Percentiles rank a stretch among this genome's conserved stretches.
Evolutionary conservation across 2,329 filamentous ascomycete genomes (phyloP).

Genomic region (Aspergillus fumigatus): DNA sequence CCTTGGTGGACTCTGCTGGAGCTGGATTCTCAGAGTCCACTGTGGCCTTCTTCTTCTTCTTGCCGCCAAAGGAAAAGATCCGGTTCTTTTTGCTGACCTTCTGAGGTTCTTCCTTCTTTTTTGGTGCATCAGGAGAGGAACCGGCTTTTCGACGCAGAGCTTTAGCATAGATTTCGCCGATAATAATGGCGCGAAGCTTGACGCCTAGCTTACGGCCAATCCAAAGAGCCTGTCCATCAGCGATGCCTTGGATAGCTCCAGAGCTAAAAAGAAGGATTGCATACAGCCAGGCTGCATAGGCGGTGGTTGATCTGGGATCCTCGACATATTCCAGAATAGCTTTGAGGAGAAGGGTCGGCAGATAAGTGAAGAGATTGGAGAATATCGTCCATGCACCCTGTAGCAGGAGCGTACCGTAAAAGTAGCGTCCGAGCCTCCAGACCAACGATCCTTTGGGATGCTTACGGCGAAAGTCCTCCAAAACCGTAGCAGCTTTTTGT

Average conservation of each 20-base stretch:
- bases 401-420: slow-evolving; percentile 67
- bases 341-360: slow-evolving; percentile 84
- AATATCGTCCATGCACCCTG: slow-evolving; percentile 79
- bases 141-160: slow-evolving; percentile 86
- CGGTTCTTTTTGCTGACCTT: slow-evolving; percentile 41
- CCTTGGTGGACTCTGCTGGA: slow-evolving; percentile 23
- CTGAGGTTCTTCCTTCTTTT: slow-evolving; percentile 54
- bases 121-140: slow-evolving; percentile 66
- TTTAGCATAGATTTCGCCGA: slow-evolving; percentile 96
- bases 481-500: slow-evolving; percentile 78
- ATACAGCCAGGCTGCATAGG: slow-evolving; percentile 91
- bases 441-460: slow-evolving; percentile 77
- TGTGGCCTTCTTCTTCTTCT: slow-evolving; percentile 42
- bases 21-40: slow-evolving; percentile 20
- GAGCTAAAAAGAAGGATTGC: slow-evolving; percentile 85
- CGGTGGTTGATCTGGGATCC: slow-evolving; percentile 66
- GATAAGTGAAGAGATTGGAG: slow-evolving; percentile 79
- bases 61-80: slow-evolving; percentile 55
- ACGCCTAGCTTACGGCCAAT: slow-evolving; percentile 93
- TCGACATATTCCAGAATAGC: slow-evolving; percentile 95
- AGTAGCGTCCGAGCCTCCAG: slow-evolving; percentile 78
- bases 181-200: slow-evolving; percentile 85
- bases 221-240: slow-evolving; percentile 84
- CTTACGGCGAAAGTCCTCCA: slow-evolving; percentile 77
- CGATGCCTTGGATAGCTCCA: slow-evolving; percentile 74